phyloP scores from a whole-genome alignment of 495 filamentous ascomycete species.

The Talaromyces proteolyticus region DNA sequence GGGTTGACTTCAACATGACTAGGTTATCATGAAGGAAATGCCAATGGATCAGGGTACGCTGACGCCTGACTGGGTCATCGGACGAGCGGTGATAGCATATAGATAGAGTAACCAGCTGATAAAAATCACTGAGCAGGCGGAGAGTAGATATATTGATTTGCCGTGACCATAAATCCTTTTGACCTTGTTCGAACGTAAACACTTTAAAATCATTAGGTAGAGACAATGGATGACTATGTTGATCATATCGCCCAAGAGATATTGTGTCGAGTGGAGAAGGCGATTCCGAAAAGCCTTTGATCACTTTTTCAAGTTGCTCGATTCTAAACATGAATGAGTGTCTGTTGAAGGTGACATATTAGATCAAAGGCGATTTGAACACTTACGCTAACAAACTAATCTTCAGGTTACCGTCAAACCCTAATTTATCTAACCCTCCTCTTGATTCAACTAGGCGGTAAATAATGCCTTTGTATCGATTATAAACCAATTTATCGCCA shows the following conservation, averaged over 20 bases:
- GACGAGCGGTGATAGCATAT: background rate
- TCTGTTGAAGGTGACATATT: background rate
- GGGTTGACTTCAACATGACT: background rate
- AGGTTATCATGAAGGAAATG: conserved; percentile 1
- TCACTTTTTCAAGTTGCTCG: conserved; percentile 8
- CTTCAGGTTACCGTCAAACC: conserved; percentile 10
- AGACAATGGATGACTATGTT: background rate
- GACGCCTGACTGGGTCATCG: background rate
- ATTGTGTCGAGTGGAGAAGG: background rate
- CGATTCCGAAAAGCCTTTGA: background rate
- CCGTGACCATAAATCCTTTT: background rate
- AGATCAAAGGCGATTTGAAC: background rate
- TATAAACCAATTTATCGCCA: conserved; percentile 6
- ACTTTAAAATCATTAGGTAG: conserved; percentile 4
- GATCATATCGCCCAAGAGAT: background rate
- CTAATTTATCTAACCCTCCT: conserved; percentile 9
- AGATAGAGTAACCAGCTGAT: conserved; percentile 1
- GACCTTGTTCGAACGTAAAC: conserved; percentile 2
- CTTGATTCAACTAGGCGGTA: background rate
- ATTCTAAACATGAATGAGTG: conserved; percentile 1
- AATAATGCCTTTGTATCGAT: conserved; percentile 6
- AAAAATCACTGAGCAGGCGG: conserved; percentile 2
- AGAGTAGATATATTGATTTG: background rate
- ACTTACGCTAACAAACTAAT: conserved; percentile 8
- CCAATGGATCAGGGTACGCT: background rate